Evolutionary conservation across 2,329 filamentous ascomycete genomes (phyloP).

Genomic region (Byssoonygena ceratinophila): DNA sequence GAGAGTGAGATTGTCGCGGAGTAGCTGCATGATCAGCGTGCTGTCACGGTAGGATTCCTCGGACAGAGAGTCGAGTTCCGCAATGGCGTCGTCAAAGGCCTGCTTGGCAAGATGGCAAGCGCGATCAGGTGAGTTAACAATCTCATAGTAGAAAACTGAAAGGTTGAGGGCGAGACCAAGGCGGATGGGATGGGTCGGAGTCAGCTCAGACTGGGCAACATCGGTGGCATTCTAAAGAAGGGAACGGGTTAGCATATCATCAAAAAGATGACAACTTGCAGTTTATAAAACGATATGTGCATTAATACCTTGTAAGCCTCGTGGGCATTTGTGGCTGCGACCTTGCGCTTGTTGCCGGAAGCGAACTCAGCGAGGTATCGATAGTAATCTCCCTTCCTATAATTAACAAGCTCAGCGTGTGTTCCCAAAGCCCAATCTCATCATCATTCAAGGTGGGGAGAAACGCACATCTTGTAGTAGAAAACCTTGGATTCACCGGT

Average conservation of each 20-base stretch:
- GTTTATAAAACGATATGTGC: background rate
- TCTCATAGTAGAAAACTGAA: slow-evolving; percentile 99
- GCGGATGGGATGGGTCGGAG: slow-evolving; percentile 94
- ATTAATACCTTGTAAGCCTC: slow-evolving; percentile 86
- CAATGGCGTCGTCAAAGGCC: slow-evolving; percentile 96
- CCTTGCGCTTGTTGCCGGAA: slow-evolving; percentile 83
- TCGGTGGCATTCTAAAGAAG: slow-evolving; percentile 75
- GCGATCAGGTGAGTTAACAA: slow-evolving; percentile 93
- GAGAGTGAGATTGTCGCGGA: slow-evolving; percentile 94
- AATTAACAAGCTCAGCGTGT: slow-evolving; percentile 14
- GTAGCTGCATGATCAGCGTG: slow-evolving; percentile 98
- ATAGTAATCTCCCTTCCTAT: slow-evolving; percentile 94
- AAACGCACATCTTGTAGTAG: slow-evolving; percentile 95
- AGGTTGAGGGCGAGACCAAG: slow-evolving; percentile 97
- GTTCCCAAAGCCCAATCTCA: background rate
- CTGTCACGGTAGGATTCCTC: slow-evolving; percentile 99
- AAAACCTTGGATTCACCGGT: slow-evolving; percentile 99
- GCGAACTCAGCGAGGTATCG: slow-evolving; percentile 91
- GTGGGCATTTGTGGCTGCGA: slow-evolving; percentile 72
- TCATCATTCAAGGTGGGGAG: background rate
- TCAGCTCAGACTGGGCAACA: slow-evolving; percentile 93
- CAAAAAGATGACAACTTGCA: slow-evolving; percentile 9
- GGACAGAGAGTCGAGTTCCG: slow-evolving; percentile 92
- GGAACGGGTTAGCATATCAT: slow-evolving; percentile 16
- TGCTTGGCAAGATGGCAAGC: slow-evolving; percentile 98